A percentile compares a stretch with the other conserved stretches of the same genome.
These are phyloP conservation scores for Moesziomyces antarcticus DNA, from an alignment of 1,284 basidiomycete genomes.

Conservation along the genomic window DNA sequence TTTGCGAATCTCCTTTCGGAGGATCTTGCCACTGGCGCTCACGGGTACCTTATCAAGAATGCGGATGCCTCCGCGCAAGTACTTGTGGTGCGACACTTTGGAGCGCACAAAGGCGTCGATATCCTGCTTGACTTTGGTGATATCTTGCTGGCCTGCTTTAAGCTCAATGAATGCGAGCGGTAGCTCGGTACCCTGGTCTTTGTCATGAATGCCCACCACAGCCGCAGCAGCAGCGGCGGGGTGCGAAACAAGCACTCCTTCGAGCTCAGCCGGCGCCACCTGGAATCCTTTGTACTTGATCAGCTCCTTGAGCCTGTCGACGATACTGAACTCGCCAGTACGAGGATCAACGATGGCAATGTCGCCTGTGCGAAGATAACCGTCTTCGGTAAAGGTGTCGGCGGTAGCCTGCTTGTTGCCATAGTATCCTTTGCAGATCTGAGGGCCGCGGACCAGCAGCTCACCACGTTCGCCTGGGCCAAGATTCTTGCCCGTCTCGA, in stretches of 20 bases:
- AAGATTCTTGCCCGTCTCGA: slow-evolving; percentile 22
- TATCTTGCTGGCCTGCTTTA: slow-evolving; percentile 2
- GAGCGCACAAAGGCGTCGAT: slow-evolving; percentile 32
- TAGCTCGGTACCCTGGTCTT: slow-evolving; percentile 47
- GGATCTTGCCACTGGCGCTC: slow-evolving; percentile 45
- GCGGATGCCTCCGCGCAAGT: slow-evolving; percentile 42
- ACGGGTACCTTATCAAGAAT: slow-evolving; percentile 43
- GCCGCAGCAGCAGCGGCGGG: slow-evolving; percentile 54
- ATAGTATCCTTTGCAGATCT: slow-evolving; percentile 47
- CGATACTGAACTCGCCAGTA: slow-evolving; percentile 51
- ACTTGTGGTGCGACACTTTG: slow-evolving; percentile 42
- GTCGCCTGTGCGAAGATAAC: slow-evolving; percentile 63
- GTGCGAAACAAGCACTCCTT: slow-evolving; percentile 46
- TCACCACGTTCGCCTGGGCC: slow-evolving; percentile 43
- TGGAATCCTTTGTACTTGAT: slow-evolving; percentile 66
- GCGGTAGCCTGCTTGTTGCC: slow-evolving; percentile 62
- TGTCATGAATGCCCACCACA: slow-evolving; percentile 53
- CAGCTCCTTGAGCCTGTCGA: slow-evolving; percentile 63
- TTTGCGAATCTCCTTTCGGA: slow-evolving; percentile 33
- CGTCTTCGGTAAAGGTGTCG: slow-evolving; percentile 75
- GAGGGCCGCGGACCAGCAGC: slow-evolving; percentile 39
- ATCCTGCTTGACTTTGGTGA: neutral
- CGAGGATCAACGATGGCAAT: slow-evolving; percentile 43
- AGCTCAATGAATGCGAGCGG: slow-evolving; percentile 45
- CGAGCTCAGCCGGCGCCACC: slow-evolving; percentile 63